These are phyloP conservation scores for Trichoderma aggressivum DNA, from an alignment of 2,329 filamentous ascomycete genomes.

Conservation along the genomic window DNA sequence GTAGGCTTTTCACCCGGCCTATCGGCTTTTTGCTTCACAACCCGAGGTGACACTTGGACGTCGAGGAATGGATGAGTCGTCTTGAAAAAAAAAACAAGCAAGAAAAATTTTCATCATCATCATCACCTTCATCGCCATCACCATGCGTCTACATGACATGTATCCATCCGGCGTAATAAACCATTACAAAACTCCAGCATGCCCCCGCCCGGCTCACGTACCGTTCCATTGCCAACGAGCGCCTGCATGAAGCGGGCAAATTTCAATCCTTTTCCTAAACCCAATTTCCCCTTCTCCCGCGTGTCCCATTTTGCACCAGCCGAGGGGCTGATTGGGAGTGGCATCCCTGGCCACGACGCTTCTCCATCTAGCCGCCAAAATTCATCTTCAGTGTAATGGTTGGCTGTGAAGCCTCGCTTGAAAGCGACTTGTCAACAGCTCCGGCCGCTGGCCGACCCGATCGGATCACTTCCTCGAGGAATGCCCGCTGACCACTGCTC, in stretches of 20 bases:
- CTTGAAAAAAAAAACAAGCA: background rate
- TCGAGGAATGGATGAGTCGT: background rate
- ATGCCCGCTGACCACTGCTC: slow-evolving; percentile 64
- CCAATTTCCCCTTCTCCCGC: background rate
- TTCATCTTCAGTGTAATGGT: slow-evolving; percentile 94
- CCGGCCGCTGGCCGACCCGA: slow-evolving; percentile 52
- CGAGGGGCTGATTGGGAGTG: background rate
- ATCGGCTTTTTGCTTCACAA: background rate
- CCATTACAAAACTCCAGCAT: slow-evolving; percentile 11
- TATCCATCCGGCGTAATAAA: background rate
- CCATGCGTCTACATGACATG: slow-evolving; percentile 13
- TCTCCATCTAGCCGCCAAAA: slow-evolving; percentile 55
- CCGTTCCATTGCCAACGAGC: background rate
- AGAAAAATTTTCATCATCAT: background rate
- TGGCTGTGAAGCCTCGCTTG: slow-evolving; percentile 57
- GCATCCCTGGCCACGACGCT: background rate
- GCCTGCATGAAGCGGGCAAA: slow-evolving; percentile 1
- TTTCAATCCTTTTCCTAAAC: background rate
- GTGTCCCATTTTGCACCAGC: background rate
- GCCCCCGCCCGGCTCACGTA: background rate
- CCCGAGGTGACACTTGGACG: slow-evolving; percentile 6
- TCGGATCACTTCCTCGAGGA: slow-evolving; percentile 79
- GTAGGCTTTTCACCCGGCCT: background rate
- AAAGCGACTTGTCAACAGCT: slow-evolving; percentile 37
- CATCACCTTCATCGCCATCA: background rate